Base-by-base conservation (phyloP, 1,139 yeast genomes). In the Kurtzmaniella natalensis region DNA sequence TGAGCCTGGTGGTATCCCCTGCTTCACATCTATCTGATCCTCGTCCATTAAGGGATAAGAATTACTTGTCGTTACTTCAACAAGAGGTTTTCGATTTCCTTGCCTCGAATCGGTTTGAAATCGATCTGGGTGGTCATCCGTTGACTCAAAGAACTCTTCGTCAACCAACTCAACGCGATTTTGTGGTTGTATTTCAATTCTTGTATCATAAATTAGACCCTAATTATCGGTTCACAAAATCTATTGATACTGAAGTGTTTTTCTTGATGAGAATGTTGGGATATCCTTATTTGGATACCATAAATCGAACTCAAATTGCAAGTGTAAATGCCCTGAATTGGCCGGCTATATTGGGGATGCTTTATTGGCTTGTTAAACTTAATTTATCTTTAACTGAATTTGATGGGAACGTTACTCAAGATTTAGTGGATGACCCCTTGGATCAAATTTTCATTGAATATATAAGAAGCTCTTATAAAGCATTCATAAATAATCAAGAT, bases 261-360 rank as follows among this genome's bases (percentile, higher is more conserved):
- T 69, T 73, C 15, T 61, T 86, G 11, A 60, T 89, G 44, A 80
- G 77, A 49, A 68, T 70, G 21, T 57, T 87, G 40, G 76, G 75
- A 34, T 89, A 88, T 50, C 96, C 97, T 1, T 86, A 81, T 53
- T 56, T 87, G 38, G 95, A 85, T 29, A 69, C 84, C 0, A 79
- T 88, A 30, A 84, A 81, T 54, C 77, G 88, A 48, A 81, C 92
- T 1, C 95, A 86, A 52, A 79, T 88, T 22, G 79, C 89, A 32
- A 96, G 96, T 0, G 96, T 87, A 6, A 96, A 96, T 2, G 95
- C 95, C 1, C 82, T 82, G 38, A 81, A 81, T 48, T 87, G 96
- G 96, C 89, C 87, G 13, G 73, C 76, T 16, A 83, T 86, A 47
- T 59, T 88, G 34, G 95, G 94, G 2, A 76, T 88, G 72, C 62